These are phyloP conservation scores for Gynostemma pentaphyllum DNA, from an alignment of 306 rosid species.

Conservation along the genomic window DNA sequence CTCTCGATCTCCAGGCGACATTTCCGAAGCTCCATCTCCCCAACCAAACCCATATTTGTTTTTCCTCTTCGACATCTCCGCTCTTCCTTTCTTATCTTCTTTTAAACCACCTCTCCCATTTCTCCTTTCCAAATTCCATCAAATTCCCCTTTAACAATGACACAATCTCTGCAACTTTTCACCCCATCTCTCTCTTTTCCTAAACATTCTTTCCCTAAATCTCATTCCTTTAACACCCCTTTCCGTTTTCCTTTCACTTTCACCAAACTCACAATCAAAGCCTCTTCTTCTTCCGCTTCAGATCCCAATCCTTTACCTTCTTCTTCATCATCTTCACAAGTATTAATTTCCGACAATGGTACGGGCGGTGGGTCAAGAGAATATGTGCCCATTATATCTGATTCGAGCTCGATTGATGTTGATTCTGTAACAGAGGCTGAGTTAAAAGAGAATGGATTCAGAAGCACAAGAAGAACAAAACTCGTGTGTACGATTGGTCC, in stretches of 20 bases:
- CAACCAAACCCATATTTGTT: neutral
- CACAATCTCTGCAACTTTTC: constrained; percentile 54
- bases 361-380: constrained; percentile 13
- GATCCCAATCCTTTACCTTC: constrained; percentile 32
- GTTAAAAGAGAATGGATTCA: constrained; percentile 77
- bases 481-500: constrained; percentile 89
- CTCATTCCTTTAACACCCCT: constrained; percentile 6
- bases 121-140: neutral
- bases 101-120: neutral
- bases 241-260: constrained; percentile 23
- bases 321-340: constrained; percentile 15
- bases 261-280: constrained; percentile 16
- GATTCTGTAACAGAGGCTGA: constrained; percentile 78
- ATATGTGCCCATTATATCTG: neutral
- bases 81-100: neutral
- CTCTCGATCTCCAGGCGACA: constrained; percentile 2
- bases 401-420: constrained; percentile 54
- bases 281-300: constrained; percentile 34
- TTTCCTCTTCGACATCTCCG: constrained; percentile 2
- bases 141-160: constrained; percentile 30
- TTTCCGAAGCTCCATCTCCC: constrained; percentile 13
- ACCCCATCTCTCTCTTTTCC: constrained; percentile 17
- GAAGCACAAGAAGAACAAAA: constrained; percentile 81
- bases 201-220: constrained; percentile 10
- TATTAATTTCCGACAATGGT: constrained; percentile 33